Percentiles rank a stretch among this genome's conserved stretches.
phyloP scores from a whole-genome alignment of 257 asterid genomes.

The Petunia axillaris region DNA sequence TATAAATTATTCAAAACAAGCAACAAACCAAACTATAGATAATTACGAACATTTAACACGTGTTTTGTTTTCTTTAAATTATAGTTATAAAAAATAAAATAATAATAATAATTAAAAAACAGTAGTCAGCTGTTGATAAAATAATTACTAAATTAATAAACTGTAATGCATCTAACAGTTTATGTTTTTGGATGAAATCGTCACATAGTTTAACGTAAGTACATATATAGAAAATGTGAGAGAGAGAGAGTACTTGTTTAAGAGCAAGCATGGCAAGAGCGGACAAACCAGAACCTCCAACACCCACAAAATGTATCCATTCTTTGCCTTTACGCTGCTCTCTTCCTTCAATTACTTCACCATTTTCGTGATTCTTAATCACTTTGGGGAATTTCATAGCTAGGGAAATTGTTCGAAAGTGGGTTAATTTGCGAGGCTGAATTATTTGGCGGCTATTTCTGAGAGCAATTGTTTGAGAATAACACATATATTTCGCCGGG shows the following conservation, averaged over 20 bases:
- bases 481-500: slow-evolving; percentile 22
- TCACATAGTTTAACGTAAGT: too few species aligned
- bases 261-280: slow-evolving; percentile 51
- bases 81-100: too few species aligned
- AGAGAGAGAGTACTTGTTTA: slow-evolving; percentile 28
- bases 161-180: too few species aligned
- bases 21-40: neutral
- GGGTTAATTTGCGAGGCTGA: neutral
- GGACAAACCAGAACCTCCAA: slow-evolving; percentile 50
- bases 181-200: too few species aligned
- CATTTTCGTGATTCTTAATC: neutral
- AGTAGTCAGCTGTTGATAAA: neutral
- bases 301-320: slow-evolving; percentile 47
- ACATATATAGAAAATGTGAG: neutral
- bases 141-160: too few species aligned
- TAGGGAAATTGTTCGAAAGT: neutral
- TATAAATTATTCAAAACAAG: neutral
- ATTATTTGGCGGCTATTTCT: neutral
- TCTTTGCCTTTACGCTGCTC: slow-evolving; percentile 20
- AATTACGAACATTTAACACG: neutral
- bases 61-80: neutral
- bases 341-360: neutral
- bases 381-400: slow-evolving; percentile 15
- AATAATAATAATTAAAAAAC: neutral
- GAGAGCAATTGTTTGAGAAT: slow-evolving; percentile 7